Base-by-base conservation (phyloP, 1,284 basidiomycete genomes). In the Leccinum olivaceoglutinosum region DNA sequence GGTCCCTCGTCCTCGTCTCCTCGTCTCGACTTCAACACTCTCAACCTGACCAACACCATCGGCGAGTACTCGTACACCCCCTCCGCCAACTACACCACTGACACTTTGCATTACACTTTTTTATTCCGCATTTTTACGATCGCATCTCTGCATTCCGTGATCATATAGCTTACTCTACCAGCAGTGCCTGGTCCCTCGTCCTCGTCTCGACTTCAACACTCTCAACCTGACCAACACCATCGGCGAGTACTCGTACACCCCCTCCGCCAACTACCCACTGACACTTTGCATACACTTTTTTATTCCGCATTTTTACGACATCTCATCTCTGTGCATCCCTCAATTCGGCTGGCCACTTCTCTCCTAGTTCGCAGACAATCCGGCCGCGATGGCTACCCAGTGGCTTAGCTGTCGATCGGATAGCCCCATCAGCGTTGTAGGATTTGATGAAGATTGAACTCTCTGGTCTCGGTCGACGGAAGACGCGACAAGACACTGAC, bases 231-330 rank as follows among this genome's bases (percentile, higher is more conserved):
- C 82, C 49, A 80, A 77, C 69, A 77, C 80, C 67, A 77, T 87
- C 68, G 80, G 80, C 68, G 86, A 89, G 73, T 89, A 88, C 79
- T 84, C 84, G 62, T 90, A 89, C 34, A 78, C 25, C 25, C 25
- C 25, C 25, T 29, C 25, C 25, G 25, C 25, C 25, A 29, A 29
- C 25, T 29, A 29, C 74, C 25, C 70, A 78, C 69, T 79, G 79
- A 81, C 79, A 75, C 69, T 76, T 72, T 73, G n/a, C n/a, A n/a
- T n/a, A n/a, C n/a, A n/a, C 80, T 80, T 82, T 81, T 80, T 74
- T 79, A 81, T 77, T 77, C 75, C 75, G 71, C 77, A 73, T 73
- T 70, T 68, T 72, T 68, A 74, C 70, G 69, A 74, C 64, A 66
- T 49, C 60, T 60, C 46, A 66, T 53, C 36, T 59, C 41, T 62